Conservation (phyloP, 495 filamentous ascomycete species). For the Apodospora peruviana region DNA sequence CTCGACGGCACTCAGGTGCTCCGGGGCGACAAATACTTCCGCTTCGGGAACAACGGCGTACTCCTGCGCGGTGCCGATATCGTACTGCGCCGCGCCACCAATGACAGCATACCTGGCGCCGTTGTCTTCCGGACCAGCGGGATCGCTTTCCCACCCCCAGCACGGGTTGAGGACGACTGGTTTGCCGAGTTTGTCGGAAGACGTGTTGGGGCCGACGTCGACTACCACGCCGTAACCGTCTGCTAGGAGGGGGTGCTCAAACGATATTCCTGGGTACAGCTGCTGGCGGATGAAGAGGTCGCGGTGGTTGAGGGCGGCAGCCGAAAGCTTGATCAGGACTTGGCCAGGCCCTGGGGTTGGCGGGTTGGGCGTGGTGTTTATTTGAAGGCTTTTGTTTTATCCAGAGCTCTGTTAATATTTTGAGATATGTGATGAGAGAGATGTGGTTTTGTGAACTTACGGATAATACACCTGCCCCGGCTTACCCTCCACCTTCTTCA, state of each 20-base stretch:
- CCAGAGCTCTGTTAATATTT: neutral
- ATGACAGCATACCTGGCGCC: slow-evolving; percentile 55
- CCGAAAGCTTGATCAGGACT: slow-evolving; percentile 62
- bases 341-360: slow-evolving; percentile 57
- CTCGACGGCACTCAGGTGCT: slow-evolving; percentile 63
- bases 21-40: slow-evolving; percentile 71
- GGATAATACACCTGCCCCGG: slow-evolving; percentile 85
- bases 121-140: slow-evolving; percentile 64
- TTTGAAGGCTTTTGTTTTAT: slow-evolving; percentile 49
- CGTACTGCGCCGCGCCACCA: slow-evolving; percentile 59
- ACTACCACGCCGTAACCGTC: slow-evolving; percentile 76
- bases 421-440: neutral
- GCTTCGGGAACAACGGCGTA: slow-evolving; percentile 58
- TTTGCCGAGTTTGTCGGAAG: slow-evolving; percentile 45
- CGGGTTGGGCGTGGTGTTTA: slow-evolving; percentile 53
- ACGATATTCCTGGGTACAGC: slow-evolving; percentile 79
- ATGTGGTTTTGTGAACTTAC: slow-evolving; percentile 27
- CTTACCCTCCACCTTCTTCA: slow-evolving; percentile 58
- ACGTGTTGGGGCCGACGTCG: slow-evolving; percentile 45
- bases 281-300: slow-evolving; percentile 89
- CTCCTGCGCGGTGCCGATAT: slow-evolving; percentile 66
- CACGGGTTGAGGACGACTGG: slow-evolving; percentile 70
- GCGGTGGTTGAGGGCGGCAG: slow-evolving; percentile 83
- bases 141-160: slow-evolving; percentile 65
- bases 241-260: slow-evolving; percentile 66